Evolutionary conservation across 495 filamentous ascomycete genomes (phyloP).

Genomic region (Trichoderma parareesei): DNA sequence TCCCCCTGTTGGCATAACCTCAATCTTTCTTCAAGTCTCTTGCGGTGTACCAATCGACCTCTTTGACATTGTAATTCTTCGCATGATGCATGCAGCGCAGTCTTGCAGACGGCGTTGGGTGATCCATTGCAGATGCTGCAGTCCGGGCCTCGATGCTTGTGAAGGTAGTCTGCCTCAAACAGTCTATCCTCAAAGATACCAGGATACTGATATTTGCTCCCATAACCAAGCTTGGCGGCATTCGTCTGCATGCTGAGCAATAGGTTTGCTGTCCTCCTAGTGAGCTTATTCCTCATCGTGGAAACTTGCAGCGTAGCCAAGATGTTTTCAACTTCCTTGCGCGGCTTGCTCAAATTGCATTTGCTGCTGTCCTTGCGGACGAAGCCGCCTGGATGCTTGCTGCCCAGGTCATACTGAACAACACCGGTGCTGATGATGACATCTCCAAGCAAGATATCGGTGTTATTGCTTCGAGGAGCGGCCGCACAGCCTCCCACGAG

Average conservation of each 20-base stretch:
- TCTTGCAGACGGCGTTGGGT: neutral
- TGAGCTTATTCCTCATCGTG: conserved; percentile 13
- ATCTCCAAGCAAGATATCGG: conserved; percentile 34
- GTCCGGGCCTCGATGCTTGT: conserved; percentile 19
- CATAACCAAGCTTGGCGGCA: conserved; percentile 1
- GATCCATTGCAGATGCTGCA: neutral
- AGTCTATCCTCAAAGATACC: conserved; percentile 22
- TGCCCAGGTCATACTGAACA: conserved; percentile 33
- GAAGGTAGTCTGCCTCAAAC: conserved; percentile 21
- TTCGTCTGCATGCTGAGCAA: conserved; percentile 16
- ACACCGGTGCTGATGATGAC: conserved; percentile 33
- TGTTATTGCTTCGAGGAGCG: conserved; percentile 15
- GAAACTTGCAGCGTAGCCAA: conserved; percentile 18
- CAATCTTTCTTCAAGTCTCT: neutral
- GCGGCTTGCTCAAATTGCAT: conserved; percentile 24
- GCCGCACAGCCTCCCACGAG: conserved; percentile 30
- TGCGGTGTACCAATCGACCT: conserved; percentile 11
- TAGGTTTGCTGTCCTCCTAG: conserved; percentile 11
- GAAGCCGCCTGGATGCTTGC: conserved; percentile 26
- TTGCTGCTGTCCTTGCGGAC: conserved; percentile 21
- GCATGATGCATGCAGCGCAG: conserved; percentile 12
- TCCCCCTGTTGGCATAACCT: neutral
- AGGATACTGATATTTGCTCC: conserved; percentile 16
- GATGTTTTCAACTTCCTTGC: conserved; percentile 23
- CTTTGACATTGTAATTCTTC: conserved; percentile 15